phyloP scores from a whole-genome alignment of 164 flowering plant species.

The Annona cherimola region DNA sequence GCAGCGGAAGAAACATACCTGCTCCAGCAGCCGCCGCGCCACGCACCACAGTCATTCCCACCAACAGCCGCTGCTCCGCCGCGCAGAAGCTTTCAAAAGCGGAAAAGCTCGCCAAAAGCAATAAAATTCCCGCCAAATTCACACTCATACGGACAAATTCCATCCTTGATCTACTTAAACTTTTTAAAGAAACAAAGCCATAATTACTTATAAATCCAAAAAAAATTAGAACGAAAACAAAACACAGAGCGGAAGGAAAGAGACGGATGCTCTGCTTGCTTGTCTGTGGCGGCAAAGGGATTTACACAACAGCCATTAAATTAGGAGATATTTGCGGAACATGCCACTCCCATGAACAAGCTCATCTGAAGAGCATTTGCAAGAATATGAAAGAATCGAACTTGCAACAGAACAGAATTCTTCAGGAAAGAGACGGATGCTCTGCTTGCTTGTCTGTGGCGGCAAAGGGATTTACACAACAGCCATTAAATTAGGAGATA shows the following conservation, averaged over 20 bases:
- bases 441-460: not conserved
- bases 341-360: not conserved
- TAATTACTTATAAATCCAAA: not conserved
- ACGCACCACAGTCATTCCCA: slow-evolving; percentile 61
- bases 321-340: not conserved
- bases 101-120: slow-evolving; percentile 23
- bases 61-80: slow-evolving; percentile 28
- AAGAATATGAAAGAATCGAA: not conserved
- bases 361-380: not conserved
- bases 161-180: not conserved
- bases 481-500: not conserved
- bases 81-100: slow-evolving; percentile 23
- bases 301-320: not conserved
- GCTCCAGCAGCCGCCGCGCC: slow-evolving; percentile 58
- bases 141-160: not conserved
- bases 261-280: not conserved
- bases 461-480: not conserved
- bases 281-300: not conserved
- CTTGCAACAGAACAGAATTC: too few species aligned
- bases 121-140: slow-evolving; percentile 1
- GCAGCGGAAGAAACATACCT: slow-evolving; percentile 28
- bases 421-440: not conserved
- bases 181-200: not conserved
- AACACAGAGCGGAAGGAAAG: not conserved
- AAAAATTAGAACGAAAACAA: not conserved